Conservation (phyloP, 1,284 basidiomycete species). For the Ganoderma sinense region DNA sequence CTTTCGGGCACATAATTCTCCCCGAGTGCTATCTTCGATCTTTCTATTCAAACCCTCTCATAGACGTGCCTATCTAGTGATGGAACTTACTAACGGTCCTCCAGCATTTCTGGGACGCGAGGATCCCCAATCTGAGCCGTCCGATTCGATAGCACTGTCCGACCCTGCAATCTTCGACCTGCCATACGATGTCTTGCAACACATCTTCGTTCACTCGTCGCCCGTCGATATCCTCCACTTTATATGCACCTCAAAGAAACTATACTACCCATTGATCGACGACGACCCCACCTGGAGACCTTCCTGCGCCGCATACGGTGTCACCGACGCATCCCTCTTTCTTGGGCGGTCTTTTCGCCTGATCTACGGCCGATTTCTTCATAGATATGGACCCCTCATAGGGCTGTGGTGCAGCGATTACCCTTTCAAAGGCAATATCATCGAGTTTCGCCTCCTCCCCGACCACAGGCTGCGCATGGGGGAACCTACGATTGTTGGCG, state of each 20-base stretch:
- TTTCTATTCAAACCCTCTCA: too few species aligned
- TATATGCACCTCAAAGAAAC: constrained; percentile 19
- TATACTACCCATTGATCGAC: constrained; percentile 26
- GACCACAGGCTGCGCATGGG: constrained; percentile 19
- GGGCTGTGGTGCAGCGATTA: constrained; percentile 37
- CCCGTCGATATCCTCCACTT: constrained; percentile 27
- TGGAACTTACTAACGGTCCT: not conserved
- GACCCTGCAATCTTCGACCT: constrained; percentile 17
- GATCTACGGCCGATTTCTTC: constrained; percentile 32
- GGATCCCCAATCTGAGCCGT: not conserved
- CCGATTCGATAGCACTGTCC: not conserved
- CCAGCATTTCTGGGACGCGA: not conserved
- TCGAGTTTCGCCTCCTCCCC: constrained; percentile 31
- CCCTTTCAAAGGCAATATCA: constrained; percentile 33
- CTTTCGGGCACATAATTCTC: too few species aligned
- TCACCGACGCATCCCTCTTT: constrained; percentile 20
- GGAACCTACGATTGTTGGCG: constrained; percentile 31
- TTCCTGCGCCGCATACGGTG: constrained; percentile 29
- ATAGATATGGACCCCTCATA: constrained; percentile 31
- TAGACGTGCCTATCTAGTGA: not conserved
- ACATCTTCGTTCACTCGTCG: constrained; percentile 24
- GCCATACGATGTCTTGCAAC: constrained; percentile 33
- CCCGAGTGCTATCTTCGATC: too few species aligned
- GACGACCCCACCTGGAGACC: constrained; percentile 32
- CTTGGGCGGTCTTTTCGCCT: constrained; percentile 27